Evolutionary conservation across 768 basidiomycete species (phyloP), one percentile per base, ranked within the genome.

Genomic region (Thelephora ganbajun): DNA sequence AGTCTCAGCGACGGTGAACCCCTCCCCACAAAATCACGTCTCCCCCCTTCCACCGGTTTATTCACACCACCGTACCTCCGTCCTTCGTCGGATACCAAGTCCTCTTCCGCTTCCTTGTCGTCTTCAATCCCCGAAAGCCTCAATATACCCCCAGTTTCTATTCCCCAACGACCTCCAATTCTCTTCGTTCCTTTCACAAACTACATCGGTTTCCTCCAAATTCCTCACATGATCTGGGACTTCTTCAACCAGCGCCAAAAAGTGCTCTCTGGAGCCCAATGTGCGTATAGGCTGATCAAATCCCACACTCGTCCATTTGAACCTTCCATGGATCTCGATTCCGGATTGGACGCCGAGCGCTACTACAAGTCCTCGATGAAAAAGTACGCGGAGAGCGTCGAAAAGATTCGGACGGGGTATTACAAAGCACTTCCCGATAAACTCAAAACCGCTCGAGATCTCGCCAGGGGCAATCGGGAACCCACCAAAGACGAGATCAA

Each of bases 241-340:
- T 91, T 91, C 64, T 97, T 96, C 69, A 92, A 90, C 60, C 81
- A 86, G 59, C 79, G 91, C 6, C 67, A 77, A 43, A 79, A 84
- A 57, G 89, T 90, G n/a, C 73, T 65, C 5, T 63, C 74, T 11
- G 94, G 94, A 30, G 82, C 85, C 9, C 80, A 93, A 54, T 83
- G 83, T 11, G 92, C 83, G 0, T 84, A 87, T 59, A 67, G 70
- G 42, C 69, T 97, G 48, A 73, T 96, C 53, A 69, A 72, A 62
- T 69, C 67, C 5, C 56, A 69, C 42, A 78, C 75, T 2, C 76
- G 91, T 11, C 76, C 80, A 1, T 70, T 93, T 45, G 39, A 48
- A 33, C 1, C 23, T 11, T 42, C 61, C 54, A 63, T 22, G 62
- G 90, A 93, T 60, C 67, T 91, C 14, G 82, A 83, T 59, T 92